phyloP scores from a whole-genome alignment of 108 stramenopile species.

The Cyclotella cryptica region DNA sequence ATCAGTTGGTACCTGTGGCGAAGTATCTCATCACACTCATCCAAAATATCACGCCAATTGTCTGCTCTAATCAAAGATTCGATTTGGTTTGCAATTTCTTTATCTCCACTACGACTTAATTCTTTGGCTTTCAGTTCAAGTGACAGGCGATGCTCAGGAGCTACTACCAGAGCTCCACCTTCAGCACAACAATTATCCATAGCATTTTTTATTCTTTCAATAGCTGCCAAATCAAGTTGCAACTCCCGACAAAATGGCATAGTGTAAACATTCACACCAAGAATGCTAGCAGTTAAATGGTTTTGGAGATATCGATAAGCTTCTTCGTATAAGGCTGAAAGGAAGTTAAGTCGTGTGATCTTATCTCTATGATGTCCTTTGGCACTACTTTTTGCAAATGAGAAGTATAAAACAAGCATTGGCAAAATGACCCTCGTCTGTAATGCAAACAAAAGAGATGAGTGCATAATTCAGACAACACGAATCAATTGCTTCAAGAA shows the following conservation, averaged over 20 bases:
- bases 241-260: conserved; percentile 62
- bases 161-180: conserved; percentile 53
- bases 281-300: conserved; percentile 41
- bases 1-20: conserved; percentile 58
- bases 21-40: conserved; percentile 69
- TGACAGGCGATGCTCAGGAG: conserved; percentile 65
- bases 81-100: not conserved
- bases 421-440: conserved; percentile 63
- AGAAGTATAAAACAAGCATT: conserved; percentile 52
- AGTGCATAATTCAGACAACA: not conserved
- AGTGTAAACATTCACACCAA: conserved; percentile 36
- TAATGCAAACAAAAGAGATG: not conserved
- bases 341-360: conserved; percentile 52
- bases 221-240: conserved; percentile 22
- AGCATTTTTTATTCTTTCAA: conserved; percentile 29
- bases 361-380: conserved; percentile 5
- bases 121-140: conserved; percentile 62
- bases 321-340: conserved; percentile 51
- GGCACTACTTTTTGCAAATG: conserved; percentile 11
- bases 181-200: conserved; percentile 44
- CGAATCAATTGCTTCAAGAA: not conserved
- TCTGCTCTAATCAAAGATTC: conserved; percentile 20
- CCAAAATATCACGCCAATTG: conserved; percentile 56
- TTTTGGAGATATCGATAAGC: conserved; percentile 47
- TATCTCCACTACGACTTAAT: conserved; percentile 27